Evolutionary conservation across 768 basidiomycete genomes (phyloP).

Genomic region (Phylloporus sp.): DNA sequence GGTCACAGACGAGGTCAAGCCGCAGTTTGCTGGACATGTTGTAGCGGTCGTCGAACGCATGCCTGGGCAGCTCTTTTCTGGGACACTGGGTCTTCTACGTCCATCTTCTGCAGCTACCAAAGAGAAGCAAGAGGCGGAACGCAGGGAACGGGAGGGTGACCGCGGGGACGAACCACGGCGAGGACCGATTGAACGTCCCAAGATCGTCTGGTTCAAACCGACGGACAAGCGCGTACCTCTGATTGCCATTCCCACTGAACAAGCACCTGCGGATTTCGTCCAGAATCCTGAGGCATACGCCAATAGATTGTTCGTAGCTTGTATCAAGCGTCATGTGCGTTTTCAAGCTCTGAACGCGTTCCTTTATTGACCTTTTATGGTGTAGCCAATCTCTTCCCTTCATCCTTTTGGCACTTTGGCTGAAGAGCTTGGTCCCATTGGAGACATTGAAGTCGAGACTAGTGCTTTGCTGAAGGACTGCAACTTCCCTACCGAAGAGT

Average conservation of each 20-base stretch:
- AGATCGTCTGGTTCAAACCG: constrained; percentile 99
- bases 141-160: constrained; percentile 94
- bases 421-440: constrained; percentile 96
- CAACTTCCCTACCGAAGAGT: constrained; percentile 98
- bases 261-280: constrained; percentile 94
- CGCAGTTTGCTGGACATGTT: constrained; percentile 97
- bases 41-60: constrained; percentile 99
- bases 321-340: constrained; percentile 95
- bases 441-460: constrained; percentile 98
- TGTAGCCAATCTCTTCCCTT: constrained; percentile 85
- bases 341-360: constrained; percentile 5
- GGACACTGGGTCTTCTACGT: constrained; percentile 89
- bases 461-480: constrained; percentile 97
- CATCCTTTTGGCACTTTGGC: constrained; percentile 99
- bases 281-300: constrained; percentile 90
- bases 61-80: constrained; percentile 98
- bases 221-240: constrained; percentile 98
- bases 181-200: constrained; percentile 80
- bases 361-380: constrained; percentile 17
- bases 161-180: constrained; percentile 79
- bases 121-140: constrained; percentile 97
- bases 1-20: constrained; percentile 96
- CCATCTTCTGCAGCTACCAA: constrained; percentile 97
- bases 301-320: constrained; percentile 91
- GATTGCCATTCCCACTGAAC: constrained; percentile 98